phyloP scores from a whole-genome alignment of 2,329 filamentous ascomycete genomes.

The Chaetomium globosum region DNA sequence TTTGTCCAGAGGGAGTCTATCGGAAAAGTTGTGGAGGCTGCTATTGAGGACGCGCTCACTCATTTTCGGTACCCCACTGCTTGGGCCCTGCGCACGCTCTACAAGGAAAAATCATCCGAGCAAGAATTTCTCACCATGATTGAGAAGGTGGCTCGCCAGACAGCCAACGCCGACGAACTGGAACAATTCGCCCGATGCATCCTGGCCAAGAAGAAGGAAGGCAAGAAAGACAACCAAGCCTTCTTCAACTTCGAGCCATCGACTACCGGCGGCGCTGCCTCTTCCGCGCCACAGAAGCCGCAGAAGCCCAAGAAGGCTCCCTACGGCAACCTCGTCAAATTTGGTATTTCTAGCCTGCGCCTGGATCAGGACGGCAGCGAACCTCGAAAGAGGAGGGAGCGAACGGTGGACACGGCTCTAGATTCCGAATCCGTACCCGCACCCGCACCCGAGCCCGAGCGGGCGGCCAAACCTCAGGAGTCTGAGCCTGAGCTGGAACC shows the following conservation, averaged over 20 bases:
- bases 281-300: conserved; percentile 50
- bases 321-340: conserved; percentile 52
- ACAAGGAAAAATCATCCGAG: conserved; percentile 59
- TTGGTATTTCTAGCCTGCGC: conserved; percentile 44
- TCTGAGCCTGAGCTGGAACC: conserved; percentile 16
- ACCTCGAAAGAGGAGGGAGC: conserved; percentile 17
- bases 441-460: neutral
- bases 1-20: conserved; percentile 49
- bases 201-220: conserved; percentile 59
- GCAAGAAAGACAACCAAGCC: conserved; percentile 55
- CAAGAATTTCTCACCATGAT: conserved; percentile 59
- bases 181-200: conserved; percentile 56
- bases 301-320: conserved; percentile 54
- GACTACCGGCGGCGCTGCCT: conserved; percentile 48
- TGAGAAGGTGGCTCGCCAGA: conserved; percentile 60
- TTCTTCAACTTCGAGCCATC: conserved; percentile 58
- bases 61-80: conserved; percentile 63
- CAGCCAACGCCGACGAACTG: conserved; percentile 56
- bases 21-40: conserved; percentile 58
- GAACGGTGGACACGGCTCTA: conserved; percentile 16
- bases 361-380: conserved; percentile 19
- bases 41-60: conserved; percentile 61
- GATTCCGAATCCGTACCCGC: neutral
- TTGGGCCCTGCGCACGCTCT: conserved; percentile 62
- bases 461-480: conserved; percentile 14